Evolutionary conservation across 2,329 filamentous ascomycete genomes (phyloP), one percentile per base, ranked within the genome.

Genomic region (Epichloe sibirici): DNA sequence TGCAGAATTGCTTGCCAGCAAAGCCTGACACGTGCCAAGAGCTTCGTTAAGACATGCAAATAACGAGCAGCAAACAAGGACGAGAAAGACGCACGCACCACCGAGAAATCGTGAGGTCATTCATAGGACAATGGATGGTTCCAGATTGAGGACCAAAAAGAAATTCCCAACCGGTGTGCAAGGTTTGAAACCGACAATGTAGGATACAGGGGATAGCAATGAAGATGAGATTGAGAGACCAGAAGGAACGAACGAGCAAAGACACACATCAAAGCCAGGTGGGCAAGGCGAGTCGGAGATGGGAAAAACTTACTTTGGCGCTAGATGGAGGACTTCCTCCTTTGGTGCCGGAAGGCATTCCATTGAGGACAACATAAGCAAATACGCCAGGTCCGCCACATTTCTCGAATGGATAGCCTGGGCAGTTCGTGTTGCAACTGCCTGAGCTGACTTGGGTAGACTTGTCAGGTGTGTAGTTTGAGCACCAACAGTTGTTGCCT

Each of bases 401-500:
- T 11, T 71, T 67, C 57, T 90, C 85, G 1, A 50, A 37, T 0
- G 79, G 79, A 62, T 77, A 91, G n/a, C 85, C 87, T 8, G 85
- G 85, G 59, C 87, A 91, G 15, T 67, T 49, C 0, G 65, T 65
- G 57, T 74, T 67, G 67, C 87, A 91, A 23, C 75, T 59, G 37
- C 56, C 58, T 2, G 67, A 65, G 23, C 69, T 62, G 49, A 74
- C 69, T 51, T 72, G 64, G 35, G 63, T 65, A 21, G 61, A 63
- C 35, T 69, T 57, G 48, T 71, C 71, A 8, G 87, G 87, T 2
- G 74, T 74, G 60, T 82, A 82, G 63, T 89, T 77, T 39, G 84
- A 83, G 65, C 87, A 91, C 85, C 85, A 91, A 64, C 87, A 91
- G 49, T 74, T 66, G 35, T 79, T 71, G 15, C 68, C 74, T 59